phyloP scores from a whole-genome alignment of 306 rosid genomes.

The Alnus glutinosa region DNA sequence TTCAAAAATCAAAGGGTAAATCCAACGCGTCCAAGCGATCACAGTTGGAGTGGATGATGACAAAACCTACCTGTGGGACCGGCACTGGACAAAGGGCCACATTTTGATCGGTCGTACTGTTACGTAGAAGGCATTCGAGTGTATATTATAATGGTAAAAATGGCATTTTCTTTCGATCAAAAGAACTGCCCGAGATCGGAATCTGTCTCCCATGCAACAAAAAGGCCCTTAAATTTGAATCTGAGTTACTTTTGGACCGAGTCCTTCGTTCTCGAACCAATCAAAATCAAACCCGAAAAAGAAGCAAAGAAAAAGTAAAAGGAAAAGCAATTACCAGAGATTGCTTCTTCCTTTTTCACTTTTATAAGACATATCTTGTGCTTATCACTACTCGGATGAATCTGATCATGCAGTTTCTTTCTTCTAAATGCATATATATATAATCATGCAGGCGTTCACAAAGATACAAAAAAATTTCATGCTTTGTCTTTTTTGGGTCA shows the following conservation, averaged over 20 bases:
- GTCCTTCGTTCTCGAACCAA: conserved; percentile 71
- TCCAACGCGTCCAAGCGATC: background rate
- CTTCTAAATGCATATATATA: background rate
- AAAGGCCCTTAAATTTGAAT: conserved; percentile 54
- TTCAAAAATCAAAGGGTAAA: background rate
- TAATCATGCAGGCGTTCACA: background rate
- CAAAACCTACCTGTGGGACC: background rate
- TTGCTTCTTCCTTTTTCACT: conserved; percentile 51
- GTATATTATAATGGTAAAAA: background rate
- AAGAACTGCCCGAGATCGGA: conserved; percentile 58
- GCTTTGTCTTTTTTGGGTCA: background rate
- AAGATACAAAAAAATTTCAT: background rate
- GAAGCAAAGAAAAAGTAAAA: conserved; percentile 51
- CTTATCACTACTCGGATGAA: background rate
- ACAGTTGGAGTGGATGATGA: background rate
- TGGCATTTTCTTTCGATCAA: conserved; percentile 13
- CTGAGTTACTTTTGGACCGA: conserved; percentile 63
- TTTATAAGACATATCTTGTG: conserved; percentile 12
- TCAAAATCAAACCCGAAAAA: conserved; percentile 57
- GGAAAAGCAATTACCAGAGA: conserved; percentile 54
- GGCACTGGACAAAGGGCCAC: background rate
- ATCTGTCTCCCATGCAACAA: conserved; percentile 68
- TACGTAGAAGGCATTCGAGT: background rate
- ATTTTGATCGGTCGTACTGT: background rate
- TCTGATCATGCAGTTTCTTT: background rate